Evolutionary conservation across 805 yeast species (phyloP).

Genomic region (Hyphopichia homilentoma): DNA sequence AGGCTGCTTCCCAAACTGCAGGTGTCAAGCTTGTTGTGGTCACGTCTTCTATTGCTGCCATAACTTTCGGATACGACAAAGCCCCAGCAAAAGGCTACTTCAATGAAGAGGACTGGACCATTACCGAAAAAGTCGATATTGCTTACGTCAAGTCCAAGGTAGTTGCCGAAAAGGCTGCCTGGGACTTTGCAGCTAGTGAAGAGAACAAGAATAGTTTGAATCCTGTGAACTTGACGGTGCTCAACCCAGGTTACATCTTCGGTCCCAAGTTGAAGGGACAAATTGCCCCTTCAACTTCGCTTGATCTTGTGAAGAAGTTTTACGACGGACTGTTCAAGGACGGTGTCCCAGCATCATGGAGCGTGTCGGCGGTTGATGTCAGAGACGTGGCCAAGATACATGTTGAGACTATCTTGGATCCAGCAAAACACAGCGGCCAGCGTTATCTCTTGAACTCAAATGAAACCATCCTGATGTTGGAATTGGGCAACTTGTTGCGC

Average conservation of each 20-base stretch:
- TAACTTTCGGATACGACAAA: conserved; percentile 14
- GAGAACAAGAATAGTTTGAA: conserved; percentile 13
- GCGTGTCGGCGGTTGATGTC: conserved; percentile 7
- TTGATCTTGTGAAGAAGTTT: conserved; percentile 17
- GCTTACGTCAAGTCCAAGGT: conserved; percentile 16
- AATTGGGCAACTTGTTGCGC: no score
- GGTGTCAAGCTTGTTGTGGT: conserved; percentile 13
- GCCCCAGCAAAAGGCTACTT: no score
- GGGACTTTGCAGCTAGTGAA: conserved; percentile 10
- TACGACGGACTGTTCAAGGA: conserved; percentile 6
- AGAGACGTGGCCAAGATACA: conserved; percentile 7
- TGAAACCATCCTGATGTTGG: no score
- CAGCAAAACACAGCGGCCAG: no score
- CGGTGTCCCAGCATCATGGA: conserved; percentile 15
- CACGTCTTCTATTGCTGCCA: conserved; percentile 21
- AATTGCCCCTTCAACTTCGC: conserved; percentile 11
- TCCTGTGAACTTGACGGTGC: conserved; percentile 14
- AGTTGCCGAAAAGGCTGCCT: conserved; percentile 15
- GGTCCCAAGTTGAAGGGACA: conserved; percentile 8
- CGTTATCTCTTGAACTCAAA: no score
- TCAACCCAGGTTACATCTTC: conserved; percentile 18
- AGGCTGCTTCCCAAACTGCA: conserved; percentile 5
- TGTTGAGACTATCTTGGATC: conserved; percentile 4
- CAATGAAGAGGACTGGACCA: conserved; percentile 11
- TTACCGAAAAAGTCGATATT: conserved; percentile 11